Base-by-base conservation (phyloP, 805 yeast species). In the Metschnikowia aberdeeniae region DNA sequence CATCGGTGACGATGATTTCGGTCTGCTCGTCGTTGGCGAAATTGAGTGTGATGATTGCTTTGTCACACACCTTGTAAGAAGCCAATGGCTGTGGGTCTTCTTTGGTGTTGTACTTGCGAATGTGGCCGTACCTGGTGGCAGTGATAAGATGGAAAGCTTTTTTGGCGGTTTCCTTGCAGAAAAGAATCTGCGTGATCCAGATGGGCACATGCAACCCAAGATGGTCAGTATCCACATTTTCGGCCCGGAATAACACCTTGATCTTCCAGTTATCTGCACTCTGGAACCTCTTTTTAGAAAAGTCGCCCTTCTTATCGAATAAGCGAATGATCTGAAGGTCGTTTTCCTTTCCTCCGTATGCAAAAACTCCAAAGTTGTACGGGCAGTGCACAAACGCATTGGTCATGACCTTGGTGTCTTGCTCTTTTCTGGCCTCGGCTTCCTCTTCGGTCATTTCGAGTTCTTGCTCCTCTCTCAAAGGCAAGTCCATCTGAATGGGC, bases 261-360 rank as follows among this genome's bases (percentile, higher is more conserved):
- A 61, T 52, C 13, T 28, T 43, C 53, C 55, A 54, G 13, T 40
- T 17, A 4, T 22, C 28, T 5, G 48, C 30, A 29, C 13, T 28
- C 19, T 63, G 58, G 49, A 64, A 54, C 31, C 50, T 49, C 3
- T 31, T 44, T 24, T 36, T 42, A 9, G 45, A 34, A 33, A 54
- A 48, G 20, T 14, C 29, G 37, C 62, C 56, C 3, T 54, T 49
- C 11, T 57, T 31, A 1, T 60, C 60, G 40, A 64, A 67, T 19
- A 79, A 49, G 35, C 67, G 53, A 38, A 77, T 61, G 17, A 83
- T 64, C 42, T 77, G 77, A 5, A 86, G 66, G 60, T 87, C 90
- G 47, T 81, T 81, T 55, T 89, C 95, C 58, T 87, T 80, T 26
- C 98, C 99, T 30, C 97, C 97, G 56, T 71, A 78, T 1, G 93